Percentiles rank a stretch among this genome's conserved stretches.
Evolutionary conservation across 768 basidiomycete species (phyloP).

Genomic region (Hygrocybe coccinea): DNA sequence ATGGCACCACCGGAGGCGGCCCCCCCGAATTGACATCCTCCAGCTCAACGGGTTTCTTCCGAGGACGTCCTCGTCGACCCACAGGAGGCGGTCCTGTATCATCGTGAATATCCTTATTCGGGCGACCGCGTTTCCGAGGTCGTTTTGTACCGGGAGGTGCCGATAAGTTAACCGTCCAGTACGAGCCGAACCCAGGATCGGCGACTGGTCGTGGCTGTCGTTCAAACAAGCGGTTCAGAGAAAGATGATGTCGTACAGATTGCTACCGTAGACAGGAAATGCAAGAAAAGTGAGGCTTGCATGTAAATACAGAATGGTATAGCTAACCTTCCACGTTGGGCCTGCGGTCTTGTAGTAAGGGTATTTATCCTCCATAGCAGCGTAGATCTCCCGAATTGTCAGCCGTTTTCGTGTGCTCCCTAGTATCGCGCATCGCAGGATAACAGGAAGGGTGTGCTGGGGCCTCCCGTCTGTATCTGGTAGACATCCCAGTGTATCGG

Average conservation of each 20-base stretch:
- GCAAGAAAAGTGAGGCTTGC: slow-evolving; percentile 11
- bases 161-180: slow-evolving; percentile 83
- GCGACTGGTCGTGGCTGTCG: slow-evolving; percentile 77
- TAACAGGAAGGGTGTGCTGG: slow-evolving; percentile 80
- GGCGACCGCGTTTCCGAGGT: slow-evolving; percentile 71
- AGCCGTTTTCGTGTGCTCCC: slow-evolving; percentile 70
- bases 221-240: slow-evolving; percentile 77
- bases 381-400: slow-evolving; percentile 82
- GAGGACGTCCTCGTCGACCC: slow-evolving; percentile 9
- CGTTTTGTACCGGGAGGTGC: slow-evolving; percentile 86
- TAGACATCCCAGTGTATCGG: slow-evolving; percentile 70
- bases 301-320: slow-evolving; percentile 8
- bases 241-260: slow-evolving; percentile 84
- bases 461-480: slow-evolving; percentile 76
- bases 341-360: slow-evolving; percentile 77
- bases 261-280: slow-evolving; percentile 47
- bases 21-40: not conserved
- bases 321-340: slow-evolving; percentile 75
- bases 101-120: slow-evolving; percentile 24
- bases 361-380: slow-evolving; percentile 82
- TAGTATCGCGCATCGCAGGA: slow-evolving; percentile 78
- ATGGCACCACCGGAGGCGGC: not conserved
- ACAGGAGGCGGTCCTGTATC: slow-evolving; percentile 3
- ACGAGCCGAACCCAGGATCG: slow-evolving; percentile 82
- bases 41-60: slow-evolving; percentile 36